Base-by-base conservation (phyloP, 192 early-diverging fungal genomes). In the Linderina pennispora region DNA sequence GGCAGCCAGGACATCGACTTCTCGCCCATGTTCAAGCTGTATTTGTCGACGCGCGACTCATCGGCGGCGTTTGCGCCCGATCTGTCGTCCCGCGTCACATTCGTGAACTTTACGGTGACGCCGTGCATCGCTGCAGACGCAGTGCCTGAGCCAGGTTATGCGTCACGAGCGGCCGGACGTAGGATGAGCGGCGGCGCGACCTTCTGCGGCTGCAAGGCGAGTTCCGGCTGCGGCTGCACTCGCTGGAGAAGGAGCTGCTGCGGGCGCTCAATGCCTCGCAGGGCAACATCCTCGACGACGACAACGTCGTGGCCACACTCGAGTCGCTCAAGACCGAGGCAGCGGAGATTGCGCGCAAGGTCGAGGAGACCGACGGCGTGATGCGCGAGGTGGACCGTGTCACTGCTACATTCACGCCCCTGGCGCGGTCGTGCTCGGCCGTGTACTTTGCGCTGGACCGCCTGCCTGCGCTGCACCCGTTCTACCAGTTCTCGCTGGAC, bases 81-180 rank as follows among this genome's bases (percentile, higher is more conserved):
- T 56, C 82, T 99, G 14, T 94, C 87, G 77, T 87, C 84, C 54
- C 87, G 97, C 33, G 94, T 98, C 3, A 98, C 97, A 2, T 95
- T 99, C 75, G 93, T 99, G 36, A 99, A 98, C 83, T 99, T 98
- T 56, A 94, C 96, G 1, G 89, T 98, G 14, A 99, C 97, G n/a
- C 13, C 84, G 92, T 19, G 84, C 86, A 28, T 92, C 90, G 71
- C 74, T 99, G 45, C 94, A 97, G 67, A 91, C 87, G 49, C 97
- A 99, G 76, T 97, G 97, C 71, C 73, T 99, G 64, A 86, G 92
- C 55, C 84, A 91, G 69, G 92, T 97, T 3, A 81, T 99, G 58
- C 91, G 91, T 48, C 83, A 84, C 33, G 94, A 97, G 75, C 70
- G 96, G 32, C 92, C 97, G 1, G 97, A 99, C 64, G 90, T 92